A percentile compares a stretch with the other conserved stretches of the same genome.
phyloP scores from a whole-genome alignment of 2,329 filamentous ascomycete genomes.

The Nemania sp. region DNA sequence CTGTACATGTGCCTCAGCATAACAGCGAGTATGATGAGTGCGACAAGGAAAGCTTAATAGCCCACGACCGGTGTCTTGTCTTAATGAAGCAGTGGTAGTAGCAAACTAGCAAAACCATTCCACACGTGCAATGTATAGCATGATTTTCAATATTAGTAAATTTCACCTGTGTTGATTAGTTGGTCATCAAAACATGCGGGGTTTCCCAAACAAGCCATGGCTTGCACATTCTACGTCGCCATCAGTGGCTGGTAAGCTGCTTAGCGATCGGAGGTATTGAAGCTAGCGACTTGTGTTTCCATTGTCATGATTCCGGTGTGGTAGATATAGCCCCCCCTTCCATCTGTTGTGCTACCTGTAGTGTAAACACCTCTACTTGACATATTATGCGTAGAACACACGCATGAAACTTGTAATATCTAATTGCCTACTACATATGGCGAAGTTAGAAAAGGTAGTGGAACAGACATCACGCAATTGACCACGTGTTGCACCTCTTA shows the following conservation, averaged over 20 bases:
- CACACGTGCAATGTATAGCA: background rate
- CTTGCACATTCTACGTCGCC: background rate
- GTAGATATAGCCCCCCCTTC: background rate
- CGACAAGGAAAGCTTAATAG: too few relatives aligned
- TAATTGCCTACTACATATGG: too few relatives aligned
- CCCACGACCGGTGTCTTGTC: background rate
- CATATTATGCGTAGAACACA: too few relatives aligned
- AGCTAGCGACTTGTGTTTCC: too few relatives aligned
- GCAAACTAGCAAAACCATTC: background rate
- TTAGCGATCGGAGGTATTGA: too few relatives aligned
- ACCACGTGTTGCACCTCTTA: slow-evolving; percentile 3
- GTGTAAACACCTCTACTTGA: too few relatives aligned
- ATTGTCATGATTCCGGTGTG: background rate
- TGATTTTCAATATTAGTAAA: slow-evolving; percentile 9
- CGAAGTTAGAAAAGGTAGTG: background rate
- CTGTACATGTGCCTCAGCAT: background rate
- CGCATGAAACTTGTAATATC: too few relatives aligned
- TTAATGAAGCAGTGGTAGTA: background rate
- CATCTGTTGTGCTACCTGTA: too few relatives aligned
- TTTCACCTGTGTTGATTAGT: background rate
- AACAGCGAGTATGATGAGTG: background rate
- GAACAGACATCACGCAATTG: slow-evolving; percentile 14
- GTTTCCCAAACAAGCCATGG: background rate
- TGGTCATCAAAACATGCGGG: slow-evolving; percentile 7
- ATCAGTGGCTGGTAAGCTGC: background rate